These are phyloP conservation scores for Passiflora organensis DNA, from an alignment of 345 rosid species.

Conservation along the genomic window DNA sequence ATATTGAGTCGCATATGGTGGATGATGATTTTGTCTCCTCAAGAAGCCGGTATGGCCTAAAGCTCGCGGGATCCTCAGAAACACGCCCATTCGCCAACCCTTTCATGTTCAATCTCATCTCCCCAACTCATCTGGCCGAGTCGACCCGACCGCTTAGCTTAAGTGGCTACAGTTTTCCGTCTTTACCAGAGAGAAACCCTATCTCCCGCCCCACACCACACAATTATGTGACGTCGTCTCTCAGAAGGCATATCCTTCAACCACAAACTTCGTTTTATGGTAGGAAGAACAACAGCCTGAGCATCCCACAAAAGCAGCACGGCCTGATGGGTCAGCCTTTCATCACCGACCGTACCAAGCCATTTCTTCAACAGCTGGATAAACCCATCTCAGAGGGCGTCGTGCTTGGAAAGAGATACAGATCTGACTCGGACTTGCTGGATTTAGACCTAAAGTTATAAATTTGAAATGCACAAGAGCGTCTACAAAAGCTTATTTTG, in stretches of 20 bases:
- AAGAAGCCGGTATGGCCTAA: not conserved
- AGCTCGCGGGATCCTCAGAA: not conserved
- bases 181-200: not conserved
- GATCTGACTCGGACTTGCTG: constrained; percentile 4
- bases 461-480: too few species aligned
- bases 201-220: not conserved
- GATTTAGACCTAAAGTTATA: constrained; percentile 28
- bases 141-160: not conserved
- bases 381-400: not conserved
- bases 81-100: not conserved
- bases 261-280: not conserved
- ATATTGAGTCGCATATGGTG: constrained; percentile 14
- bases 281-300: not conserved
- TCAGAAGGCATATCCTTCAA: too few species aligned
- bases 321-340: not conserved
- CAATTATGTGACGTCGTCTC: not conserved
- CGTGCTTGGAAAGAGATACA: not conserved
- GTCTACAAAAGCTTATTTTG: too few species aligned
- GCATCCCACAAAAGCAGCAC: too few species aligned
- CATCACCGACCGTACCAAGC: constrained; percentile 12
- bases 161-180: not conserved
- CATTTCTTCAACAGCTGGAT: constrained; percentile 20
- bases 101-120: not conserved
- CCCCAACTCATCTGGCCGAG: not conserved
- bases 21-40: not conserved